Percentiles rank a stretch among this genome's conserved stretches.
Conservation (phyloP, 352 stramenopile species). For the Discostella stelligera region DNA sequence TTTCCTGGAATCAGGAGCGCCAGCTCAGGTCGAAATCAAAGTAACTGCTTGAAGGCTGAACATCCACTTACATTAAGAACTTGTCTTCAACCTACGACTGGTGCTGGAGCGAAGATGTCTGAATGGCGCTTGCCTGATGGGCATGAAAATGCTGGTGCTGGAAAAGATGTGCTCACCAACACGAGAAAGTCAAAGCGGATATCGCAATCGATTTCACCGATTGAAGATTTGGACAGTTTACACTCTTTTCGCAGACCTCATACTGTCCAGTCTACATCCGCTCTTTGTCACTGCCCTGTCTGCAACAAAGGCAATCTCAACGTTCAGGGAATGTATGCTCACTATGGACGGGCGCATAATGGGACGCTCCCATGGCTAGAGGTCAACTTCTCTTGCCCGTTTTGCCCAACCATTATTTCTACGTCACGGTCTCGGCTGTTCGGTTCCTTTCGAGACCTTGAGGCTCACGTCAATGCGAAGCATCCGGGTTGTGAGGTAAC, state of each 20-base stretch:
- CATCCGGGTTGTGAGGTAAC: conserved; percentile 3
- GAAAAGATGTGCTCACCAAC: conserved; percentile 9
- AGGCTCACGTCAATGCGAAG: conserved; percentile 1
- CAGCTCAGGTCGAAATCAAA: conserved; percentile 8
- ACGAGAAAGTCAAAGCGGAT: conserved; percentile 40
- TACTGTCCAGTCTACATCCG: conserved; percentile 25
- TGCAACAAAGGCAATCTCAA: conserved; percentile 48
- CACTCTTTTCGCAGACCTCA: conserved; percentile 16
- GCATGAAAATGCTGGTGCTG: conserved; percentile 6
- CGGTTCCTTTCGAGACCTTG: background rate
- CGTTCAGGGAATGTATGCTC: conserved; percentile 59
- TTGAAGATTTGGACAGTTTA: conserved; percentile 26
- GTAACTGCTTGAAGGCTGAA: background rate
- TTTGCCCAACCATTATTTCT: background rate
- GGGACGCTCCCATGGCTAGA: conserved; percentile 43
- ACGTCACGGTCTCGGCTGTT: background rate
- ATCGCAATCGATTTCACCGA: conserved; percentile 30
- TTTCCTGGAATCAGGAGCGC: conserved; percentile 16
- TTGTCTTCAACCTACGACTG: background rate
- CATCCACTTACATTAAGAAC: background rate
- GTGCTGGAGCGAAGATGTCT: background rate
- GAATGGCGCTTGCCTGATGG: no score
- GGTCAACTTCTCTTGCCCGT: conserved; percentile 50
- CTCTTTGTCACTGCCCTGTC: conserved; percentile 49
- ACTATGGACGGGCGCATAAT: conserved; percentile 45